Evolutionary conservation across 345 rosid species (phyloP), one percentile per base, ranked within the genome.

Genomic region (Melaleuca quinquenervia): DNA sequence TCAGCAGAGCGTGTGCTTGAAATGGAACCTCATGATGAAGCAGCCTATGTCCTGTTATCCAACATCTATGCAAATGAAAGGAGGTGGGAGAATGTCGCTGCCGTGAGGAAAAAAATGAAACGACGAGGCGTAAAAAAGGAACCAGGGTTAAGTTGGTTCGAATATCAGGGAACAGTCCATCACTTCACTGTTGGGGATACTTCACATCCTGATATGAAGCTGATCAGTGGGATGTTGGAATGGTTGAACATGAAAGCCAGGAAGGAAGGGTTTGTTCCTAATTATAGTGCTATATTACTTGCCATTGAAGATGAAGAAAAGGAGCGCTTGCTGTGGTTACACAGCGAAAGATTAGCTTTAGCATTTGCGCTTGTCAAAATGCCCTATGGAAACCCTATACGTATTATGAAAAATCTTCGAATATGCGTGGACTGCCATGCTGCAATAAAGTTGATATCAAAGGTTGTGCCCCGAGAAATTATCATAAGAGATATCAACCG

Each of bases 81-180:
- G 89, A 91, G 89, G 64, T 95, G 99, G 98, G 87, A 82, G 55
- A 86, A 90, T 78, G 98, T 94, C 9, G 94, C 91, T n/a, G 90
- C 88, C 70, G 84, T 95, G 83, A 93, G 99, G 87, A 93, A 90
- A 85, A 90, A 82, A 86, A 97, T 96, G 98, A 93, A 90, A 88
- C 88, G 84, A 84, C 93, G 88, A 24, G 96, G 98, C 84, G 90
- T 97, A 29, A 96, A 91, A 89, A 96, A 97, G 90, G 94, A 93
- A 84, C 96, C 95, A 0, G 99, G 99, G 58, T 78, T 97, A 87
- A 97, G 98, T 90, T 97, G 98, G 99, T 84, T 94, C 60, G 99
- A 94, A 87, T 90, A 88, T 91, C 91, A 94, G 86, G 96, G 98
- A 7, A 85, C 84, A 5, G 91, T 90, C 87, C 90, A 94, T 85